These are phyloP conservation scores for Pythium rishiriense DNA, from an alignment of 352 stramenopile species.

Conservation along the genomic window DNA sequence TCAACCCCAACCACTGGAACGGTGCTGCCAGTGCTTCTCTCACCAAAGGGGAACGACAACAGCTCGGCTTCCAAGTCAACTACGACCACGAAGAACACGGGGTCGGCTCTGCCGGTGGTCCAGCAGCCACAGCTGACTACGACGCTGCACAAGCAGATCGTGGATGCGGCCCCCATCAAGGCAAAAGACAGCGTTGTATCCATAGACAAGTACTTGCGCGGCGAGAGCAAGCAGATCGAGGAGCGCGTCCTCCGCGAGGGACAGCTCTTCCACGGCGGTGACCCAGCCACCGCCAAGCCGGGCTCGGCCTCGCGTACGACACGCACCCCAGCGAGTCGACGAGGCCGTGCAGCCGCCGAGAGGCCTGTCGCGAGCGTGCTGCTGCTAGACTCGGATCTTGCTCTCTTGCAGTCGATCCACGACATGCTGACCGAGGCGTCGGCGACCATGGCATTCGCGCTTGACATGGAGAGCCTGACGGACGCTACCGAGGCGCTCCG, in stretches of 20 bases:
- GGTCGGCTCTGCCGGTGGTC: slow-evolving; percentile 10
- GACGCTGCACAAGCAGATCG: slow-evolving; percentile 6
- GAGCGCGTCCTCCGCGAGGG: slow-evolving; percentile 33
- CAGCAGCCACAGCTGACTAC: background rate
- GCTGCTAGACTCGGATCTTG: slow-evolving; percentile 41
- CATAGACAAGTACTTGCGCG: slow-evolving; percentile 67
- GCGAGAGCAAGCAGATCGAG: slow-evolving; percentile 53
- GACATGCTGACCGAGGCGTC: slow-evolving; percentile 22
- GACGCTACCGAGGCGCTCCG: slow-evolving; percentile 53
- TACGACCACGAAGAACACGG: background rate
- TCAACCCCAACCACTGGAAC: no score
- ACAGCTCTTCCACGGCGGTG: slow-evolving; percentile 38
- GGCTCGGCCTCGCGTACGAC: background rate
- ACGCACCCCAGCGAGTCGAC: slow-evolving; percentile 2
- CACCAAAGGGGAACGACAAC: slow-evolving; percentile 9
- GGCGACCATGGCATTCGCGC: slow-evolving; percentile 5
- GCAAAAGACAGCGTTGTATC: slow-evolving; percentile 30
- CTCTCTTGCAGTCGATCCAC: slow-evolving; percentile 40
- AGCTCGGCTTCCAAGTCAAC: background rate
- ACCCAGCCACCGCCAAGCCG: no score
- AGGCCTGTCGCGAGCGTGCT: slow-evolving; percentile 27
- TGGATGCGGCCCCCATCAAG: slow-evolving; percentile 4
- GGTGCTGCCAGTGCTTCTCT: slow-evolving; percentile 15
- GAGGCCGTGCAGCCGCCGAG: background rate
- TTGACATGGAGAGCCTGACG: slow-evolving; percentile 67